Percentiles rank a stretch among this genome's conserved stretches.
Evolutionary conservation across 352 stramenopile genomes (phyloP).

Genomic region (Pythium periplocum): DNA sequence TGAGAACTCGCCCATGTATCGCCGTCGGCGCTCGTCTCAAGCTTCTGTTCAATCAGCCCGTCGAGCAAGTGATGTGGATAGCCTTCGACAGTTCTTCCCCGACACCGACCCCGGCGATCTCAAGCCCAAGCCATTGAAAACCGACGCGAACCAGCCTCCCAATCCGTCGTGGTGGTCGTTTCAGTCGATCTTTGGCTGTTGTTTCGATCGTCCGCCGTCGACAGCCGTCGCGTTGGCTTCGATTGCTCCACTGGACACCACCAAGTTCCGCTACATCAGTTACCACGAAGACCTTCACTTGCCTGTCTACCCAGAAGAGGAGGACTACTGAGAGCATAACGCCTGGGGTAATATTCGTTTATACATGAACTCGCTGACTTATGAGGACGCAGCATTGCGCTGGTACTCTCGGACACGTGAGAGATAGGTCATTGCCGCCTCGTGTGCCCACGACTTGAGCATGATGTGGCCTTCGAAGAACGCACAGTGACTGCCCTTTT

Average conservation of each 20-base stretch:
- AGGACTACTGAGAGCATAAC: too few species aligned
- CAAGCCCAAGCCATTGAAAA: too few species aligned
- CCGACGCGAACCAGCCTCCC: too few species aligned
- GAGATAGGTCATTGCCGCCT: slow-evolving; percentile 57
- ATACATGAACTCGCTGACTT: too few species aligned
- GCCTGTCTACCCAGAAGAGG: neutral
- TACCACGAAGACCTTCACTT: slow-evolving; percentile 17
- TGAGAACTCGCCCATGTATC: slow-evolving; percentile 68
- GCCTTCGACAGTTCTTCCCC: too few species aligned
- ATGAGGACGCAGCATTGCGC: too few species aligned
- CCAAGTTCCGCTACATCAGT: slow-evolving; percentile 21
- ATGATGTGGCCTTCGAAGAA: slow-evolving; percentile 61
- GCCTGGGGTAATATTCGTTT: too few species aligned
- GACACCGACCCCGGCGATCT: too few species aligned
- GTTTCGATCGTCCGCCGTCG: slow-evolving; percentile 16
- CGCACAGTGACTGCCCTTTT: slow-evolving; percentile 64
- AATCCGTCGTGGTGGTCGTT: slow-evolving; percentile 17
- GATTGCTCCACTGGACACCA: slow-evolving; percentile 20
- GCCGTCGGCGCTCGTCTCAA: slow-evolving; percentile 2
- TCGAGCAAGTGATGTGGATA: too few species aligned
- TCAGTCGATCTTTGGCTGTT: slow-evolving; percentile 19
- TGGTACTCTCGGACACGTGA: slow-evolving; percentile 44
- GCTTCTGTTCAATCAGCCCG: too few species aligned
- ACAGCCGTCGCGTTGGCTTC: neutral
- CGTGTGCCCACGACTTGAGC: slow-evolving; percentile 66